Evolutionary conservation across 1,139 yeast genomes (phyloP).

Genomic region (Pichia cactophila): DNA sequence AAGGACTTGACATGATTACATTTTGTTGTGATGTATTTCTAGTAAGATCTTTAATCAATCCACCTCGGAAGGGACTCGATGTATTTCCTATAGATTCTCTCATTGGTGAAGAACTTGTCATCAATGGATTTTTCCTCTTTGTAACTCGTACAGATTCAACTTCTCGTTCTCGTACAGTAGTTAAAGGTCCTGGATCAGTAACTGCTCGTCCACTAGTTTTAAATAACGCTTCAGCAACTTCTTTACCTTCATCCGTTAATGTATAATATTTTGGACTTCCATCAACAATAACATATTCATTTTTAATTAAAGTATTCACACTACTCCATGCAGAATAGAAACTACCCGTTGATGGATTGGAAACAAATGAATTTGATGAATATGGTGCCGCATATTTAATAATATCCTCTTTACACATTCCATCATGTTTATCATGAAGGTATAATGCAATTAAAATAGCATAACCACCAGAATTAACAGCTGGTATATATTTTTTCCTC

Average conservation of each 20-base stretch:
- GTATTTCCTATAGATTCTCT: background rate
- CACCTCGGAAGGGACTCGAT: conserved; percentile 8
- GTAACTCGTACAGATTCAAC: background rate
- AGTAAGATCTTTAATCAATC: conserved; percentile 1
- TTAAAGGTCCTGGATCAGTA: conserved; percentile 8
- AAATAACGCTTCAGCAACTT: conserved; percentile 52
- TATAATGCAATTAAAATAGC: conserved; percentile 67
- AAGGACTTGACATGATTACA: background rate
- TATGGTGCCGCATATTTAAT: conserved; percentile 48
- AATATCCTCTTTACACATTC: conserved; percentile 57
- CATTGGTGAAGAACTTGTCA: conserved; percentile 8
- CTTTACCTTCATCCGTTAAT: conserved; percentile 67
- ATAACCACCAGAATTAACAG: conserved; percentile 76
- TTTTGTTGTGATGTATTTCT: background rate
- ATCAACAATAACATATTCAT: conserved; percentile 50
- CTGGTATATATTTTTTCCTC: conserved; percentile 56
- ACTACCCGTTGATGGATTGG: conserved; percentile 54
- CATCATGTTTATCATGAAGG: conserved; percentile 44
- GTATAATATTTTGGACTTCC: conserved; percentile 59
- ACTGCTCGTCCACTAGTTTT: conserved; percentile 32
- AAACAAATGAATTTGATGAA: conserved; percentile 58
- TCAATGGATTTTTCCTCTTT: conserved; percentile 6
- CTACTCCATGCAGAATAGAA: conserved; percentile 78
- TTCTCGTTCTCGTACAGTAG: background rate
- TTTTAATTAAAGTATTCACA: conserved; percentile 52